phyloP scores from a whole-genome alignment of 352 stramenopile genomes.

The Phytophthora sp. region DNA sequence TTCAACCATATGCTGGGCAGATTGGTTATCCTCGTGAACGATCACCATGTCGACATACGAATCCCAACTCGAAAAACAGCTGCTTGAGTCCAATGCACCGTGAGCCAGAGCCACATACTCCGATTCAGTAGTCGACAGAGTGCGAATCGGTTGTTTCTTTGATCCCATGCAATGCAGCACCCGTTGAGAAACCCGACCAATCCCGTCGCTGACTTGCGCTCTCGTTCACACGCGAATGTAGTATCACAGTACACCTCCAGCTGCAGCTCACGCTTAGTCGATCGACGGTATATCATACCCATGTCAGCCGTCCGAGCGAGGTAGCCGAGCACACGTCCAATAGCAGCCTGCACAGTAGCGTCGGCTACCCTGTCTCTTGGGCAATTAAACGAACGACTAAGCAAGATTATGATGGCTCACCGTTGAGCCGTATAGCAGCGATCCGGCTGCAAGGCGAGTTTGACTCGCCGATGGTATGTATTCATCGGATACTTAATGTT shows the following conservation, averaged over 20 bases:
- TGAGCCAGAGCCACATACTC: slow-evolving; percentile 22
- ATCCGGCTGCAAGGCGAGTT: slow-evolving; percentile 2
- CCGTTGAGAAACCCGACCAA: slow-evolving; percentile 11
- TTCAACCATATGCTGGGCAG: slow-evolving; percentile 13
- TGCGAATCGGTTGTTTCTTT: slow-evolving; percentile 29
- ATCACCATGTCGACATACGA: slow-evolving; percentile 1
- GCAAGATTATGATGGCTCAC: slow-evolving; percentile 4
- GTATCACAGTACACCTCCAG: slow-evolving; percentile 14
- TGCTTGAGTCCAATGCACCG: slow-evolving; percentile 23
- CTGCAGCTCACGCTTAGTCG: background rate
- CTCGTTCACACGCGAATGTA: slow-evolving; percentile 12
- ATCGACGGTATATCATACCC: background rate
- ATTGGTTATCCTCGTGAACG: slow-evolving; percentile 20
- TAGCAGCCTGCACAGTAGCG: background rate
- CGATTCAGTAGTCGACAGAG: slow-evolving; percentile 16
- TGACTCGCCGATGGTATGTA: background rate
- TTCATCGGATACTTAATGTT: background rate
- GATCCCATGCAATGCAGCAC: slow-evolving; percentile 13
- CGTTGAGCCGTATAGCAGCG: slow-evolving; percentile 6
- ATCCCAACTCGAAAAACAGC: background rate
- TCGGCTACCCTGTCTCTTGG: slow-evolving; percentile 17
- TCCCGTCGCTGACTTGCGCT: background rate
- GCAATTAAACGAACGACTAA: slow-evolving; percentile 7
- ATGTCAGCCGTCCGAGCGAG: background rate
- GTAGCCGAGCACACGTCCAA: slow-evolving; percentile 7